phyloP scores from a whole-genome alignment of 2,329 filamentous ascomycete genomes.

The Rhynchosporium agropyri region DNA sequence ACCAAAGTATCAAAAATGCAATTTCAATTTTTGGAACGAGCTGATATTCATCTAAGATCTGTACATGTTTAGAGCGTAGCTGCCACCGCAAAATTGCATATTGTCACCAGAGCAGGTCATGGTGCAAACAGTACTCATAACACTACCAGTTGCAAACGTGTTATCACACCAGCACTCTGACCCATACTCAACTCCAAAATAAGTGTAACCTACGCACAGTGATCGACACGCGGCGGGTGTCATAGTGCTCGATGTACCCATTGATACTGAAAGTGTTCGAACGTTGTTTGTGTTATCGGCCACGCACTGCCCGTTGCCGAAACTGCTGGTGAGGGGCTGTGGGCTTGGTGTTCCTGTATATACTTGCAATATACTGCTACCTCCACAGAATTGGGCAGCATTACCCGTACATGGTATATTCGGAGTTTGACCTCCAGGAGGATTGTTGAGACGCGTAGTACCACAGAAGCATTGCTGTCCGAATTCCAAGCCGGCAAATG shows the following conservation, averaged over 20 bases:
- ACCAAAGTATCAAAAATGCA: no score
- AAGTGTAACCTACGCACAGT: not conserved
- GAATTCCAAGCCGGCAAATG: slow-evolving; percentile 2
- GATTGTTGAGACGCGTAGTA: not conserved
- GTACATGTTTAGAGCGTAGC: slow-evolving; percentile 9
- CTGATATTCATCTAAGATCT: not conserved
- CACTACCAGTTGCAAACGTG: not conserved
- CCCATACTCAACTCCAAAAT: slow-evolving; percentile 6
- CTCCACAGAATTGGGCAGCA: slow-evolving; percentile 5
- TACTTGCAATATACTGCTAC: slow-evolving; percentile 1
- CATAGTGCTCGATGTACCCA: not conserved
- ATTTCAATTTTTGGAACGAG: no score
- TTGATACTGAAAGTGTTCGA: not conserved
- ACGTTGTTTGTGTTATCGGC: slow-evolving; percentile 9
- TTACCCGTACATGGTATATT: not conserved
- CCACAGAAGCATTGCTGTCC: slow-evolving; percentile 10
- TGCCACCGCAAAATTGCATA: not conserved
- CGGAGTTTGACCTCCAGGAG: slow-evolving; percentile 2
- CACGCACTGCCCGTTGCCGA: slow-evolving; percentile 2
- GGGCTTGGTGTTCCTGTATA: not conserved
- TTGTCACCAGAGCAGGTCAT: slow-evolving; percentile 6
- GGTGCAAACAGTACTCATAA: not conserved
- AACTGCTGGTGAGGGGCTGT: not conserved
- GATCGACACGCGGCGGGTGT: not conserved
- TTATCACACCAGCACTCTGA: slow-evolving; percentile 12